A percentile compares a stretch with the other conserved stretches of the same genome.
Evolutionary conservation across 2,329 filamentous ascomycete species (phyloP).

Genomic region (Penicillium sp.): DNA sequence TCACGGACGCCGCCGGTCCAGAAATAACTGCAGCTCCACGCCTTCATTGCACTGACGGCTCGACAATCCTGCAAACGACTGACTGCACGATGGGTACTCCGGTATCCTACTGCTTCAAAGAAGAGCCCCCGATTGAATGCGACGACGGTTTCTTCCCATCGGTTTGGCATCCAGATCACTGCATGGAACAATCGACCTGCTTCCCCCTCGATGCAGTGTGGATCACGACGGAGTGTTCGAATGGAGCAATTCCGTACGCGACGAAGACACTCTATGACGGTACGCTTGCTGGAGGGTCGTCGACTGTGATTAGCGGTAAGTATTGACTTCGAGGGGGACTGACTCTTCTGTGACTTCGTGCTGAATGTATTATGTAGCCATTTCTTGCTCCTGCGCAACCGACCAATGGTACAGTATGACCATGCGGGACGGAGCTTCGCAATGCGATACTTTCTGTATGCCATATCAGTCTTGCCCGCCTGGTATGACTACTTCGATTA

Average conservation of each 20-base stretch:
- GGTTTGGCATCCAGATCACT: constrained; percentile 28
- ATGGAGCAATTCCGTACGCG: constrained; percentile 21
- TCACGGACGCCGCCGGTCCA: constrained; percentile 7
- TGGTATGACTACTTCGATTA: constrained; percentile 24
- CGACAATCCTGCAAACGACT: constrained; percentile 24
- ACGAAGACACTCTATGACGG: constrained; percentile 24
- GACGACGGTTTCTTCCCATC: constrained; percentile 21
- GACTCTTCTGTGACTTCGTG: background rate
- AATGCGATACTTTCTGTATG: constrained; percentile 26
- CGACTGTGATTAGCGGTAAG: constrained; percentile 22
- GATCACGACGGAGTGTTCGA: constrained; percentile 26
- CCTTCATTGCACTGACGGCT: constrained; percentile 19
- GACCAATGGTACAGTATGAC: constrained; percentile 27
- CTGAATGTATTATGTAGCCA: constrained; percentile 6
- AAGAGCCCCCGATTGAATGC: constrained; percentile 19
- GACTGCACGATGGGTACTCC: constrained; percentile 28
- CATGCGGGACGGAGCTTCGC: constrained; percentile 1
- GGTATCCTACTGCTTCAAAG: constrained; percentile 23
- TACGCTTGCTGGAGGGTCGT: constrained; percentile 15
- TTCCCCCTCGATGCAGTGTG: constrained; percentile 22
- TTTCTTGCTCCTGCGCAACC: constrained; percentile 23
- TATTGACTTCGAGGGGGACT: background rate
- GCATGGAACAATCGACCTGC: constrained; percentile 22
- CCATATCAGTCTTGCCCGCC: constrained; percentile 21
- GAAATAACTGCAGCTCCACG: constrained; percentile 9